Evolutionary conservation across 2,329 filamentous ascomycete genomes (phyloP).

Genomic region (Claviceps africana): DNA sequence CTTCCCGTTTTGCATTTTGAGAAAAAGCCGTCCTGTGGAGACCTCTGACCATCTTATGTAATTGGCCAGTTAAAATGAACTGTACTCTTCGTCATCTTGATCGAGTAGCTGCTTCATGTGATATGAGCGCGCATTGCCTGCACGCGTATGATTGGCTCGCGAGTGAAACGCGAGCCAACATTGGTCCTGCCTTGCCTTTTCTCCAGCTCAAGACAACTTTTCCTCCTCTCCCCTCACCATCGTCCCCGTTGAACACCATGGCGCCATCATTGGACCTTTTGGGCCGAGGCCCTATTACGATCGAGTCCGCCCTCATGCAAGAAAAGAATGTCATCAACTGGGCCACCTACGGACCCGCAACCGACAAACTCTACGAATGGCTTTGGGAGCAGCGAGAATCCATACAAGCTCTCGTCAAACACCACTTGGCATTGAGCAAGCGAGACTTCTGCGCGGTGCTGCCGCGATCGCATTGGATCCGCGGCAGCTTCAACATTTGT

Average conservation of each 20-base stretch:
- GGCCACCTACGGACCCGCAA: no score
- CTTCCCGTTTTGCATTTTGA: no score
- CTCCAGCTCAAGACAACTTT: not conserved
- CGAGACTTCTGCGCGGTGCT: not conserved
- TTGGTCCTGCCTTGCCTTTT: not conserved
- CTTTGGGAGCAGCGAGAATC: no score
- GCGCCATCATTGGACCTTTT: not conserved
- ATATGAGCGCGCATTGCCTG: not conserved
- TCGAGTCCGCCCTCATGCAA: not conserved
- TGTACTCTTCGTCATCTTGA: no score
- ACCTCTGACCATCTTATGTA: no score
- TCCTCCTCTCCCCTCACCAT: not conserved
- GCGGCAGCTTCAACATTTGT: conserved; percentile 20
- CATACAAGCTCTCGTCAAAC: no score
- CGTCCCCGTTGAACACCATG: not conserved
- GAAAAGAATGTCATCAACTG: not conserved
- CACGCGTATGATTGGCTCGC: not conserved
- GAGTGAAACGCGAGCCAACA: not conserved
- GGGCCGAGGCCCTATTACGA: not conserved
- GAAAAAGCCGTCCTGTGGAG: no score
- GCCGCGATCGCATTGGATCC: conserved; percentile 11
- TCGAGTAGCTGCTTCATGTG: no score
- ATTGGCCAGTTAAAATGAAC: no score
- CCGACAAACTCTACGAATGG: no score
- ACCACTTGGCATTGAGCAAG: no score